Percentiles rank a stretch among this genome's conserved stretches.
These are phyloP conservation scores for Beauveria rudraprayagi DNA, from an alignment of 2,329 filamentous ascomycete genomes.

Conservation along the genomic window DNA sequence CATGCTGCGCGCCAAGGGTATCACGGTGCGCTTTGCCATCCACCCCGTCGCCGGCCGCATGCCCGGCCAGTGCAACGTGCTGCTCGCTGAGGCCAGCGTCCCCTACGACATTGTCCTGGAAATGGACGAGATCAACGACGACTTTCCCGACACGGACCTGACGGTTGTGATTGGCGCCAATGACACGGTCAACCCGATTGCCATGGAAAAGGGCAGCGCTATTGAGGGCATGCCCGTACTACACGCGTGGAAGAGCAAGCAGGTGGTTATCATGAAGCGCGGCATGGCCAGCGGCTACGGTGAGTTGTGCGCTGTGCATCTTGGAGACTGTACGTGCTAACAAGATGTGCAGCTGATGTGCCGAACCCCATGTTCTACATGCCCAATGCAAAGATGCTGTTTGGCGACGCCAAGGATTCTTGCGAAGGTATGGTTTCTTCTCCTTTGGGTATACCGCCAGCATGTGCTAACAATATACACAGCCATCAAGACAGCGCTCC, in stretches of 20 bases:
- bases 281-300: conserved; percentile 83
- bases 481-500: conserved; percentile 35
- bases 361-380: conserved; percentile 92
- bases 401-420: conserved; percentile 78
- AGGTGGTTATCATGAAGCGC: conserved; percentile 88
- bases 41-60: conserved; percentile 86
- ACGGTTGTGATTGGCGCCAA: conserved; percentile 88
- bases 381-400: conserved; percentile 83
- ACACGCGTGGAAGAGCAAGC: conserved; percentile 90
- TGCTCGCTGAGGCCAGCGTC: conserved; percentile 79
- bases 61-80: conserved; percentile 88
- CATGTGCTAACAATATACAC: conserved; percentile 17
- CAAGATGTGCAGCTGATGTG: conserved; percentile 57
- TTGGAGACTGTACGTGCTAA: conserved; percentile 15
- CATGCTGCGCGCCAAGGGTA: conserved; percentile 63
- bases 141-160: conserved; percentile 77
- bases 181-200: conserved; percentile 87
- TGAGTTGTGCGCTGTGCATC: conserved; percentile 29
- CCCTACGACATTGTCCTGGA: conserved; percentile 89
- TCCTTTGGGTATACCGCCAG: background rate
- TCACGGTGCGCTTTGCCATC: conserved; percentile 82
- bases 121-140: conserved; percentile 95
- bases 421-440: conserved; percentile 57
- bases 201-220: conserved; percentile 70
- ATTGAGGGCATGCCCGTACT: conserved; percentile 92